Base-by-base conservation (phyloP, 106 monocot genomes). In the Platanthera zijinensis region DNA sequence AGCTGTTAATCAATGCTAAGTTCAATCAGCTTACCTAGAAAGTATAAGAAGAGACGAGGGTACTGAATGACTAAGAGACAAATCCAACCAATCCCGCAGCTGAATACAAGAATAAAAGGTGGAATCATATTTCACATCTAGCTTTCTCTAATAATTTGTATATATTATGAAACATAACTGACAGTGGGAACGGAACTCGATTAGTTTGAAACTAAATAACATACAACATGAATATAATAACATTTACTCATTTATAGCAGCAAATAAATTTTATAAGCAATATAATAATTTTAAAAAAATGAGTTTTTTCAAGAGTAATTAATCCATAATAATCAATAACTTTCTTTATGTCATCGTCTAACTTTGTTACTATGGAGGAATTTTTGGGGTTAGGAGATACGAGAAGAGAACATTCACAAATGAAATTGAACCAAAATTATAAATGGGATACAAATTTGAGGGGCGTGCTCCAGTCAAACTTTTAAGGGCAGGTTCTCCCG, bases 1-100 rank as follows among this genome's bases (percentile, higher is more conserved):
- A 71, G 51, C 51, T 6, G 10, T 50, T 15, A 11, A 72, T 21
- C 13, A 72, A 32, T 11, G 4, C 9, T 22, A 22, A 72, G 1
- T 32, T 21, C 10, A 46, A 25, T 48, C 51, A 50, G 51, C 21
- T 82, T 89, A 93, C 96, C 96, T 89, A 48, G 96, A 97, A 75
- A 97, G 93, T 80, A 94, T 97, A 18, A 97, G 86, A 53, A 97
- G 89, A 75, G 96, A 93, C 66, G 96, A 94, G 48, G 96, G 96
- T 52, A 97, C 77, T 51, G 89, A 83, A 30, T 80, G 87, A 81
- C 94, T 97, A 56, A 97, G 89, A 62, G 96, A 94, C 66, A 97
- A 82, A 82, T 97, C 93, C 78, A 97, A 84, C 96, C 96, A 97
- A 76, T 97, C 91, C 25, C 86, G 84, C 48, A 97, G 91, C 96